Evolutionary conservation across 2,329 filamentous ascomycete genomes (phyloP), one percentile per base, ranked within the genome.

Genomic region (Lecanicillium sp.): DNA sequence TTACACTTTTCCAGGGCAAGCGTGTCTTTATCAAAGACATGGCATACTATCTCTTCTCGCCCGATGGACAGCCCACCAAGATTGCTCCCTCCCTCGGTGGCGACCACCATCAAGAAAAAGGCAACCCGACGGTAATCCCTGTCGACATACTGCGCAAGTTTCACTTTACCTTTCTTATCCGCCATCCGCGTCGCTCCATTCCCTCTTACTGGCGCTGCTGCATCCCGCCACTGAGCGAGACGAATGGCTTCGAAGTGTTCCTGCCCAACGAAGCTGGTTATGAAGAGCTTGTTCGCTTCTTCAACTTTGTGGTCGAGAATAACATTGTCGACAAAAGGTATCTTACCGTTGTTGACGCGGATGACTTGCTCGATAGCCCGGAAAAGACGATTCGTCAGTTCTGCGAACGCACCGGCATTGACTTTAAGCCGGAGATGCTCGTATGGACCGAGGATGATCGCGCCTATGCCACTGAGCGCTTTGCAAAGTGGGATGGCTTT

Each of bases 1-100:
- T 58, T 35, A 56, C 55, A 50, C 45, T 39, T 19, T 35, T 45
- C 38, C 50, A 94, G 85, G 84, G 80, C 53, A 95, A 94, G 68
- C 85, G 90, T 51, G 68, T 94, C 52, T 95, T 96, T 67, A 92
- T 98, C 74, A 98, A 98, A 63, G 92, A 96, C 61, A 98, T 96
- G 67, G 82, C 85, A 40, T 83, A 95, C 63, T 96, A 96, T 61
- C 71, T 95, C 48, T 71, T 94, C 47, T 84, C 88, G 5, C 85
- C 86, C 4, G 68, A 83, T 46, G 70, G 73, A 33, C 74, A 83
- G 52, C 69, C 75, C 12, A 75, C 85, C 36, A 70, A 68, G 35
- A 78, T 92, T 43, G 88, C 86, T 9, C 84, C 85, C 3, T 95
- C 87, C n/a, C 71, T 95, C 36, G 75, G 83, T 43, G 76, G 76